phyloP scores from a whole-genome alignment of 257 asterid species.

The Capsicum rhomboideum region DNA sequence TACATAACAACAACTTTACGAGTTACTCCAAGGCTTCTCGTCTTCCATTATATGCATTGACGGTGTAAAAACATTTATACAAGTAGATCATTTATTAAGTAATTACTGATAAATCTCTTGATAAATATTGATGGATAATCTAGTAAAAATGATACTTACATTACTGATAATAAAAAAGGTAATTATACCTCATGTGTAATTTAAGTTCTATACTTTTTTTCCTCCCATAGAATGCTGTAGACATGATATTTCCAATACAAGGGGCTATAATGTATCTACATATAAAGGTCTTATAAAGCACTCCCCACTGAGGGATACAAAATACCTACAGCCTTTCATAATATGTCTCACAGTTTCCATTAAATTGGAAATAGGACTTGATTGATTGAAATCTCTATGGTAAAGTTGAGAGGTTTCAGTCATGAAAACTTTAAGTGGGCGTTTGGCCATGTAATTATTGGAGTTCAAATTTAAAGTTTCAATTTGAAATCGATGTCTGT shows the following conservation, averaged over 20 bases:
- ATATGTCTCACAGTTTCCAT: not conserved
- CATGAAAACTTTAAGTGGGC: not conserved
- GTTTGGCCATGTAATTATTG: not conserved
- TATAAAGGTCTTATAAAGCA: not conserved
- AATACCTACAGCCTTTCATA: not conserved
- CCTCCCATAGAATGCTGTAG: not conserved
- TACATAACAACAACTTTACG: too few species aligned
- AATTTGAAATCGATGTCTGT: too few species aligned
- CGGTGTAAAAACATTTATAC: not conserved
- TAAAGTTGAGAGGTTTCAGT: not conserved
- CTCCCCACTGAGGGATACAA: not conserved
- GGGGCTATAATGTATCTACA: not conserved
- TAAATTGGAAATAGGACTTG: not conserved
- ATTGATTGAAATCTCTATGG: not conserved
- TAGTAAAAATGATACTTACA: not conserved
- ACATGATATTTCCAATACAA: not conserved
- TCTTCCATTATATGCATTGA: too few species aligned
- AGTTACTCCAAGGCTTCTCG: too few species aligned
- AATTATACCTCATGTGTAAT: not conserved
- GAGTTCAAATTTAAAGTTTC: too few species aligned
- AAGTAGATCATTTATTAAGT: accelerated
- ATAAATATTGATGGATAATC: not conserved
- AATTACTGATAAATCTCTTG: too few species aligned
- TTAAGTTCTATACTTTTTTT: not conserved
- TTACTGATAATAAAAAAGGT: not conserved